These are phyloP conservation scores for Xeromyces bisporus DNA, from an alignment of 495 filamentous ascomycete genomes.

Conservation along the genomic window DNA sequence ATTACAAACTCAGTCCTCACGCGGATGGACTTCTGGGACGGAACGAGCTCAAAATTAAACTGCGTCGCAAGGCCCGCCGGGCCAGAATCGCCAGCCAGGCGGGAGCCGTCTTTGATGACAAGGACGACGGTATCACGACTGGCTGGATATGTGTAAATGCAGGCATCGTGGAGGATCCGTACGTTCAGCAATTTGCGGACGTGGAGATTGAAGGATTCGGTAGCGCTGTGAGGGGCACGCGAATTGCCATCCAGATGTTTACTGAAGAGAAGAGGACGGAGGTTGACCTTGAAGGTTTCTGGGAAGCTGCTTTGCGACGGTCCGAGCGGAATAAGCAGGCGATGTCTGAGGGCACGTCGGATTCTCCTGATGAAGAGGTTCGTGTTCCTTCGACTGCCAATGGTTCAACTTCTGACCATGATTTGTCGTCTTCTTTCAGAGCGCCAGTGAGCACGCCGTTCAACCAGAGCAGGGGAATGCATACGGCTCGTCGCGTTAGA, in stretches of 20 bases:
- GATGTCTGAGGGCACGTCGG: slow-evolving; percentile 3
- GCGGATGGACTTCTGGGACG: slow-evolving; percentile 82
- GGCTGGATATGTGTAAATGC: slow-evolving; percentile 94
- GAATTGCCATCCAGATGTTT: slow-evolving; percentile 78
- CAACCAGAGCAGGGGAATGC: slow-evolving; percentile 7
- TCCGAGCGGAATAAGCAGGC: slow-evolving; percentile 19
- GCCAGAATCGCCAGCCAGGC: slow-evolving; percentile 53
- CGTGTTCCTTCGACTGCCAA: slow-evolving; percentile 9
- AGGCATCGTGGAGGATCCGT: slow-evolving; percentile 43
- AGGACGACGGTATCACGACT: slow-evolving; percentile 70
- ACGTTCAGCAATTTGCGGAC: slow-evolving; percentile 18
- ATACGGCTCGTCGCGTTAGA: slow-evolving; percentile 1
- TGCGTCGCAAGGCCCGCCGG: slow-evolving; percentile 61
- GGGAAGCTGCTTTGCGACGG: slow-evolving; percentile 38
- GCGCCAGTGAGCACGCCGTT: slow-evolving; percentile 3
- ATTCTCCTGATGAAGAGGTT: slow-evolving; percentile 13
- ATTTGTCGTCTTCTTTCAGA: slow-evolving; percentile 4
- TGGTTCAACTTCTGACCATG: slow-evolving; percentile 9
- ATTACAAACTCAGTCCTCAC: slow-evolving; percentile 49
- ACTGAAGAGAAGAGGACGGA: slow-evolving; percentile 73
- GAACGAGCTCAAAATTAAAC: slow-evolving; percentile 77
- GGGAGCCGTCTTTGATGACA: slow-evolving; percentile 28
- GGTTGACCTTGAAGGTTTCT: slow-evolving; percentile 67
- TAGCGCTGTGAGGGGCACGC: slow-evolving; percentile 33
- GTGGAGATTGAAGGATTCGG: slow-evolving; percentile 57